Evolutionary conservation across 129 eudicot genomes (phyloP).

Genomic region (Silybum marianum): DNA sequence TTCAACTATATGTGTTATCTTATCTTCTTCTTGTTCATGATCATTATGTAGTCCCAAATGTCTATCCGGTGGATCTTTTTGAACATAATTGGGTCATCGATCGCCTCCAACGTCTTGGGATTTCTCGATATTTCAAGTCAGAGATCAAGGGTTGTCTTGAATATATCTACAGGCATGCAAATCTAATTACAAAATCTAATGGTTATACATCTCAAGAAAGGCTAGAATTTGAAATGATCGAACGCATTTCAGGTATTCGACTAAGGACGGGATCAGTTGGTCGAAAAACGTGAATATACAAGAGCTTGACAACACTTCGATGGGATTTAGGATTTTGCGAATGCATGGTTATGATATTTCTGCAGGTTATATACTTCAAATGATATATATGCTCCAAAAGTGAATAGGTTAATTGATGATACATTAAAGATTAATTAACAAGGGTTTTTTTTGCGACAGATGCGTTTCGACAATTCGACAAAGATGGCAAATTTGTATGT

Average conservation of each 20-base stretch:
- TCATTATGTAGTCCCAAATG: constrained; percentile 39
- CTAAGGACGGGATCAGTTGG: constrained; percentile 35
- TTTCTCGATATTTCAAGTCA: constrained; percentile 37
- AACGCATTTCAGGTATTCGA: constrained; percentile 34
- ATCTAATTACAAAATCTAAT: too few relatives aligned
- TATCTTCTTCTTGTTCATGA: neutral
- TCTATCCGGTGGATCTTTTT: constrained; percentile 55
- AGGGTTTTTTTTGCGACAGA: constrained; percentile 30
- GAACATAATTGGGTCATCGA: constrained; percentile 52
- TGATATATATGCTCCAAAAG: too few relatives aligned
- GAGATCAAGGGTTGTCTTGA: constrained; percentile 32
- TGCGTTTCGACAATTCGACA: constrained; percentile 38
- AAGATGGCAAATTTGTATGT: neutral
- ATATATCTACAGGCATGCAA: constrained; percentile 34
- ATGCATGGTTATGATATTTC: constrained; percentile 68
- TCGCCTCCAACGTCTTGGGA: constrained; percentile 50
- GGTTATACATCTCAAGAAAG: neutral
- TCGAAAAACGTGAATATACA: constrained; percentile 22
- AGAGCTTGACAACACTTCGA: constrained; percentile 43
- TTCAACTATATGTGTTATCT: too few relatives aligned
- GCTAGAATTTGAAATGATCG: neutral
- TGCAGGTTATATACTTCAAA: constrained; percentile 55
- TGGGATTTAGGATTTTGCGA: constrained; percentile 55
- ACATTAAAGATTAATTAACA: neutral
- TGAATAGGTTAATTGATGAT: neutral